phyloP scores from a whole-genome alignment of 2,329 filamentous ascomycete species.

The Aspergillus bombycis region DNA sequence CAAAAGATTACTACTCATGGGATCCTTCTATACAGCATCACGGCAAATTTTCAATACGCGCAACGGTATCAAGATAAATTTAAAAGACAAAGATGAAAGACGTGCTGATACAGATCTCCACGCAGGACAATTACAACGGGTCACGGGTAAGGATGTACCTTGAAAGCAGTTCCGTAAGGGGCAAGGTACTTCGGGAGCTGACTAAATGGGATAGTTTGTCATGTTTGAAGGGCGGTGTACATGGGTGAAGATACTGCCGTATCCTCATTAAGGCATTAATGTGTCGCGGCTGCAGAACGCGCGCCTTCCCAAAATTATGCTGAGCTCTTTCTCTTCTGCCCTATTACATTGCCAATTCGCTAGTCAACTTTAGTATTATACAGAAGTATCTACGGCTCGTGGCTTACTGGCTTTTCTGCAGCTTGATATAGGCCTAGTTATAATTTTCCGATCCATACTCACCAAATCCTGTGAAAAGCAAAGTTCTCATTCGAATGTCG shows the following conservation, averaged over 20 bases:
- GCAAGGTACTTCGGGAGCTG: background rate
- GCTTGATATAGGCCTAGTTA: slow-evolving; percentile 3
- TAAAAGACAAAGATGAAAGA: too few relatives aligned
- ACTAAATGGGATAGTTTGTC: background rate
- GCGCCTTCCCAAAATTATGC: background rate
- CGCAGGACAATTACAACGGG: too few relatives aligned
- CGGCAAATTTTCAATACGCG: too few relatives aligned
- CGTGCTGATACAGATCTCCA: too few relatives aligned
- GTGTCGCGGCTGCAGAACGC: background rate
- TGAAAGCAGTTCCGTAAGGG: background rate
- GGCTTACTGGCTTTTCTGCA: background rate
- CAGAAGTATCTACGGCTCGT: too few relatives aligned
- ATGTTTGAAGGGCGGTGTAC: slow-evolving; percentile 9
- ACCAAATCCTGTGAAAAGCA: slow-evolving; percentile 12
- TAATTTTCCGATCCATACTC: background rate
- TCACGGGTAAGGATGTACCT: background rate
- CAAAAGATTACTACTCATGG: background rate
- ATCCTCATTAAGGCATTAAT: background rate
- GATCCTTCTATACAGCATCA: background rate
- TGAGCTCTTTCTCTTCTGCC: background rate
- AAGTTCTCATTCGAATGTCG: slow-evolving; percentile 36
- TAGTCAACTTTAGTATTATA: background rate
- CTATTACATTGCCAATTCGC: background rate
- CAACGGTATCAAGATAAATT: too few relatives aligned
- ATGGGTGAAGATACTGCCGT: slow-evolving; percentile 8